Evolutionary conservation across 768 basidiomycete species (phyloP).

Genomic region (Filobasidium floriforme): DNA sequence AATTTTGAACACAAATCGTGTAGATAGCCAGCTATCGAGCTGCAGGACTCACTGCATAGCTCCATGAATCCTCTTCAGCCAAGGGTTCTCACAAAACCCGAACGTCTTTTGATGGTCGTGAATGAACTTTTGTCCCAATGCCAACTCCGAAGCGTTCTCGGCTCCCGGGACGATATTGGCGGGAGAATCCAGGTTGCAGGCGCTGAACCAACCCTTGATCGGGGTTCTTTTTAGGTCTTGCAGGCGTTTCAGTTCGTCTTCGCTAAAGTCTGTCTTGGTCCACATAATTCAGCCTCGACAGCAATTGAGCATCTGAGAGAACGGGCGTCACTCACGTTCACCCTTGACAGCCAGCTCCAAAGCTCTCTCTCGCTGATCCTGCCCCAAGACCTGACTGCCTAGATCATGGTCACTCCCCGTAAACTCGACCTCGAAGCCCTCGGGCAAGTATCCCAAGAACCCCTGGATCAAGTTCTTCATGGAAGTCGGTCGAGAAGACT

Average conservation of each 20-base stretch:
- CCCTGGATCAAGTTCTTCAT: conserved; percentile 33
- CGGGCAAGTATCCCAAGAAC: conserved; percentile 33
- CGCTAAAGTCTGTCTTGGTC: conserved; percentile 35
- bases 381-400: conserved; percentile 39
- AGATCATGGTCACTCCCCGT: conserved; percentile 45
- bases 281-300: neutral
- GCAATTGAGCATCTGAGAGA: no score
- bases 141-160: conserved; percentile 35
- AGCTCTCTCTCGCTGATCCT: conserved; percentile 39
- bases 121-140: conserved; percentile 39
- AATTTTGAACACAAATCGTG: neutral
- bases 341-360: conserved; percentile 37
- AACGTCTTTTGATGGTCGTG: conserved; percentile 38
- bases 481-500: conserved; percentile 29
- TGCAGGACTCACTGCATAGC: conserved; percentile 32
- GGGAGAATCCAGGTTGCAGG: conserved; percentile 37
- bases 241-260: conserved; percentile 33
- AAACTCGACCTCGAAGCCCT: conserved; percentile 33
- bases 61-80: conserved; percentile 41
- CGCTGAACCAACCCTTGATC: conserved; percentile 42
- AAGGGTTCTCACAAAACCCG: conserved; percentile 43
- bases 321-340: conserved; percentile 39
- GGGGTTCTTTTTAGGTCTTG: conserved; percentile 37
- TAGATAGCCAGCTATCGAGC: neutral
- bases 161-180: conserved; percentile 37